These are phyloP conservation scores for Podospora sp. DNA, from an alignment of 495 filamentous ascomycete genomes.

Conservation along the genomic window DNA sequence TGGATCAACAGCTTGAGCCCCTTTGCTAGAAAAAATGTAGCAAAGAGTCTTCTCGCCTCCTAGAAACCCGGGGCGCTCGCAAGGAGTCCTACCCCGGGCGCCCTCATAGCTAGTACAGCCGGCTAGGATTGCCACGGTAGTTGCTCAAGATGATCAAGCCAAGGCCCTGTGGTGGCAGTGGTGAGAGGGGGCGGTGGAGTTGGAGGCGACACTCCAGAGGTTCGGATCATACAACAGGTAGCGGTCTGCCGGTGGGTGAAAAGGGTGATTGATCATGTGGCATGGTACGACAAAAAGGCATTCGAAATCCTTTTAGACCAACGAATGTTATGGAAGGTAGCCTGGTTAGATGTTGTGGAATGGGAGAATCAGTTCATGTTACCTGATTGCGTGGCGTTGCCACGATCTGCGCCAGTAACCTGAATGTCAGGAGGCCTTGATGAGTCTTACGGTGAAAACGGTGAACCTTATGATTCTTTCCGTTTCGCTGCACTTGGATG, in stretches of 20 bases:
- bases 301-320: not conserved
- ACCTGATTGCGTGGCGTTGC: not conserved
- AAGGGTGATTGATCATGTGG: not conserved
- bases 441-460: too few relatives aligned
- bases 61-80: not conserved
- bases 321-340: constrained; percentile 7
- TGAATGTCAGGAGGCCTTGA: not conserved
- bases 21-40: not conserved
- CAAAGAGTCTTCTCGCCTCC: not conserved
- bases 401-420: not conserved
- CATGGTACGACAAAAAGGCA: not conserved
- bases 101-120: not conserved
- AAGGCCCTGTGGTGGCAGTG: not conserved
- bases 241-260: not conserved
- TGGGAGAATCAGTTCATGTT: constrained; percentile 10
- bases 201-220: not conserved
- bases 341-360: constrained; percentile 6
- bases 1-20: constrained; percentile 50
- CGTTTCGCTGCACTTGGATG: not conserved
- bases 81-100: not conserved
- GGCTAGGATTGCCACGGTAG: not conserved
- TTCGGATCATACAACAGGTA: not conserved
- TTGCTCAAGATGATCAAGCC: not conserved
- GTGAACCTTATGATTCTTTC: not conserved
- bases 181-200: not conserved